phyloP scores from a whole-genome alignment of 2,329 filamentous ascomycete genomes.

The Ophiostoma pallidulum region DNA sequence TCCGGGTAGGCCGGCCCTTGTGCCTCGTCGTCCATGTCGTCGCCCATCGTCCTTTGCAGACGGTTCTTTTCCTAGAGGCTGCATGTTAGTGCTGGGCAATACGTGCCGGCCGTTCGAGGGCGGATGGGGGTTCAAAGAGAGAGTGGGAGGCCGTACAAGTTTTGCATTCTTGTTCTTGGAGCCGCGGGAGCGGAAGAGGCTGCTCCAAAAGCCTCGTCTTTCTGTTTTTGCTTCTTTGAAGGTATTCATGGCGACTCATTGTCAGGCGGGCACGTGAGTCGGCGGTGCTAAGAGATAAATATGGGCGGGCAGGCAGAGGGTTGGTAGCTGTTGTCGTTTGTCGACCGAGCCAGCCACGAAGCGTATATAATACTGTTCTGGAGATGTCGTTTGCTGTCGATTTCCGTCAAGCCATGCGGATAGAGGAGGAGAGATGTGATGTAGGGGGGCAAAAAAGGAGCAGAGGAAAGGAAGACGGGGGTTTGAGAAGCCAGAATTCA shows the following conservation, averaged over 20 bases:
- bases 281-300: background rate
- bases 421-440: background rate
- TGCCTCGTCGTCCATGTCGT: constrained; percentile 23
- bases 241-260: constrained; percentile 14
- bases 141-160: constrained; percentile 28
- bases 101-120: no score
- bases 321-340: background rate
- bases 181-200: constrained; percentile 40
- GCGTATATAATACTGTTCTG: no score
- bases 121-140: no score
- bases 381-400: no score
- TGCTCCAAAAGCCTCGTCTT: constrained; percentile 38
- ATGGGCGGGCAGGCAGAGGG: no score
- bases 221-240: constrained; percentile 32
- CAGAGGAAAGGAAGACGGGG: background rate
- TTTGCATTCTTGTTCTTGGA: constrained; percentile 26
- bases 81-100: constrained; percentile 9
- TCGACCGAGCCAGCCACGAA: no score
- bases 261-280: constrained; percentile 1
- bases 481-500: no score
- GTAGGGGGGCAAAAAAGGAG: background rate
- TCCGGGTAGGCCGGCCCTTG: background rate
- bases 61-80: constrained; percentile 24
- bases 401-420: no score
- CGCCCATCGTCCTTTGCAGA: constrained; percentile 20